Conservation (phyloP, 2,329 filamentous ascomycete species). For the Microcera coccophila region DNA sequence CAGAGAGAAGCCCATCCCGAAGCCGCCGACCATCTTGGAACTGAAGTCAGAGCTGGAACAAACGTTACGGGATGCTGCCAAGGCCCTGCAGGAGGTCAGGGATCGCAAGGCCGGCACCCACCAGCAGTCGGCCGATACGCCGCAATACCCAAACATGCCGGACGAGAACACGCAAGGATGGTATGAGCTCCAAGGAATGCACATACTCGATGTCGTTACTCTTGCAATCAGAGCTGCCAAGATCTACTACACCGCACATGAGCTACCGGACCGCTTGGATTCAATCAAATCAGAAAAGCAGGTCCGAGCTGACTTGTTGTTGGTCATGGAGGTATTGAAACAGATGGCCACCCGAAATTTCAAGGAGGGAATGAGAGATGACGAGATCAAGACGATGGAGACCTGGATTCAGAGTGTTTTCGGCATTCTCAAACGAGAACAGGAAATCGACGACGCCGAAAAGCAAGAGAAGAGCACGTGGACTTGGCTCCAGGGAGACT, state of each 20-base stretch:
- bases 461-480: slow-evolving; percentile 65
- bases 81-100: slow-evolving; percentile 60
- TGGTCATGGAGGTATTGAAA: slow-evolving; percentile 86
- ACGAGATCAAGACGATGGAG: slow-evolving; percentile 72
- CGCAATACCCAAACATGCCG: slow-evolving; percentile 37
- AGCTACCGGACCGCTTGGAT: slow-evolving; percentile 79
- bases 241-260: slow-evolving; percentile 92
- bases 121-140: slow-evolving; percentile 25
- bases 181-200: slow-evolving; percentile 86
- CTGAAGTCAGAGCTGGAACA: slow-evolving; percentile 66
- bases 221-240: slow-evolving; percentile 94
- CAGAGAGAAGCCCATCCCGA: slow-evolving; percentile 74
- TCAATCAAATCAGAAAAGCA: slow-evolving; percentile 83
- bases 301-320: slow-evolving; percentile 77
- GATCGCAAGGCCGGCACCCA: slow-evolving; percentile 34
- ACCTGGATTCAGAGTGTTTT: slow-evolving; percentile 78
- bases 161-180: slow-evolving; percentile 58
- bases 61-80: slow-evolving; percentile 64
- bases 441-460: slow-evolving; percentile 72
- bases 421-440: slow-evolving; percentile 71
- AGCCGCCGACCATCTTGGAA: slow-evolving; percentile 76
- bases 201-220: slow-evolving; percentile 87
- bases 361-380: slow-evolving; percentile 70
- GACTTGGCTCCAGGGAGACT: slow-evolving; percentile 77
- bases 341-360: slow-evolving; percentile 88